Evolutionary conservation across 306 rosid genomes (phyloP).

Genomic region (Cajanus cajan): DNA sequence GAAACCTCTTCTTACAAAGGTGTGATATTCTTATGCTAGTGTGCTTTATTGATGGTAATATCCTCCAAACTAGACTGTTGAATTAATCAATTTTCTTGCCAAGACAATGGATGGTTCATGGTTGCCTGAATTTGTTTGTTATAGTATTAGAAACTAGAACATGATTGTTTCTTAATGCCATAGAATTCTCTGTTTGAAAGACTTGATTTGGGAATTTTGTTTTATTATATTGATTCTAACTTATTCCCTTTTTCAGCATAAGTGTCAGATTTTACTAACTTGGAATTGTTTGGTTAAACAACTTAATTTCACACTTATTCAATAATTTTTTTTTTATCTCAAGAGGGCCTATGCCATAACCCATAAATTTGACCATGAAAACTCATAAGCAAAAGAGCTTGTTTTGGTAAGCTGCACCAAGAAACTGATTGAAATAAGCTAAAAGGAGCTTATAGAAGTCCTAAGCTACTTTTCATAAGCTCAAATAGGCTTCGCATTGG

Average conservation of each 20-base stretch:
- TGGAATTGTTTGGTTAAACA: not conserved
- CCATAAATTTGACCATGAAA: not conserved
- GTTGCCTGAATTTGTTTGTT: not conserved
- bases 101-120: not conserved
- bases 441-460: not conserved
- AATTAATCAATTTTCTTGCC: not conserved
- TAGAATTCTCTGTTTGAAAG: constrained; percentile 15
- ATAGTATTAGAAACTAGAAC: not conserved
- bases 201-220: not conserved
- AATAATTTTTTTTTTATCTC: not conserved
- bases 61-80: constrained; percentile 16
- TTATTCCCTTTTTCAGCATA: not conserved
- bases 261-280: constrained; percentile 1
- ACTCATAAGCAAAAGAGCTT: not conserved
- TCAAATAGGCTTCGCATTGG: not conserved
- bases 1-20: constrained; percentile 83
- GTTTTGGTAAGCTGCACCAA: not conserved
- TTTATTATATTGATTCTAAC: not conserved
- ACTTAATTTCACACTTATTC: not conserved
- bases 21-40: constrained; percentile 48
- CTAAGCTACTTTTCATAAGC: not conserved
- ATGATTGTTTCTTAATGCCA: not conserved
- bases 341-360: not conserved
- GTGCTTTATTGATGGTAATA: constrained; percentile 24
- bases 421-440: not conserved